These are phyloP conservation scores for Cystofilobasidium bisporidii DNA, from an alignment of 768 basidiomycete genomes.

Conservation along the genomic window DNA sequence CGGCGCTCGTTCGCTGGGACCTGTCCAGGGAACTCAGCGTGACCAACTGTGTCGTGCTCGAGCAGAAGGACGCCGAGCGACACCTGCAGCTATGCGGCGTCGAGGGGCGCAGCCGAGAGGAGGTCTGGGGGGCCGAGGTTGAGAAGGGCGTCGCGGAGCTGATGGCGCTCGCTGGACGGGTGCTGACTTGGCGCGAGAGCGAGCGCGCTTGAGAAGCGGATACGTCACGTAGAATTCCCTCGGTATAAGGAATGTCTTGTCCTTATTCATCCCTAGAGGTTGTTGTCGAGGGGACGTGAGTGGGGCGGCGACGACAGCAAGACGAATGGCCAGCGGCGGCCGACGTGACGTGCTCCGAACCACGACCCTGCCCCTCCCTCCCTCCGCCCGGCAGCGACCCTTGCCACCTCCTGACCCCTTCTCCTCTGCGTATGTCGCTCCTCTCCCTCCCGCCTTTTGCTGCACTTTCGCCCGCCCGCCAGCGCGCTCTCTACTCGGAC, in stretches of 20 bases:
- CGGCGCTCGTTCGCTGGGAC: constrained; percentile 76
- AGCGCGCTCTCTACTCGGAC: constrained; percentile 67
- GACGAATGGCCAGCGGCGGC: too few relatives aligned
- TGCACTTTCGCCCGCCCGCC: constrained; percentile 35
- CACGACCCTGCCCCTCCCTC: too few relatives aligned
- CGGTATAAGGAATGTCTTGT: too few relatives aligned
- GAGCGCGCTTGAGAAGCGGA: too few relatives aligned
- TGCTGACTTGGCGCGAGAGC: constrained; percentile 27
- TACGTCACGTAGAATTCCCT: too few relatives aligned
- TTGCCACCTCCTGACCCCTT: too few relatives aligned
- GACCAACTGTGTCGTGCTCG: constrained; percentile 83
- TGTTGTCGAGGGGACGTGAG: too few relatives aligned
- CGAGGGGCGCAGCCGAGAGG: constrained; percentile 43
- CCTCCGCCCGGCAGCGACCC: too few relatives aligned
- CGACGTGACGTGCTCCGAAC: too few relatives aligned
- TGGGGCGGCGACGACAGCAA: too few relatives aligned
- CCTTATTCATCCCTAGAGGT: too few relatives aligned
- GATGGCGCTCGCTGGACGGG: constrained; percentile 51
- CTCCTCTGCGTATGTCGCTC: too few relatives aligned
- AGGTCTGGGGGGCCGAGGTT: constrained; percentile 63
- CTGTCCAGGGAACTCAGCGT: constrained; percentile 51
- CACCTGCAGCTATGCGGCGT: constrained; percentile 48
- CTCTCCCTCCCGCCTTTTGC: constrained; percentile 28
- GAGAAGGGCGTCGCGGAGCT: constrained; percentile 52
- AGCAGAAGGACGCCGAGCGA: constrained; percentile 59